Conservation (phyloP, 495 filamentous ascomycete genomes). For the Pyrenula massariospora region DNA sequence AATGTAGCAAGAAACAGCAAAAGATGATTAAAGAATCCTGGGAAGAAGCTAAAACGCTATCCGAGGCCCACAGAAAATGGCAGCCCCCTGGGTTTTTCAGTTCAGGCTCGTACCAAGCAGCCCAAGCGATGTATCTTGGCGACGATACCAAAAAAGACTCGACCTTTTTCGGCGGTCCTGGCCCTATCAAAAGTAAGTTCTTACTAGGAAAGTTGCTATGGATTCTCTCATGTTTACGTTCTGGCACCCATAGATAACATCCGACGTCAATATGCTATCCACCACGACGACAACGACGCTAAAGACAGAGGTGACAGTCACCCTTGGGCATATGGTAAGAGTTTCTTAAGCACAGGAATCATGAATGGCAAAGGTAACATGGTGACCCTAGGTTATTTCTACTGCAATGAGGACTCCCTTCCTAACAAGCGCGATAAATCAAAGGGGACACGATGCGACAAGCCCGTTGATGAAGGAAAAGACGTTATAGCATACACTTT, state of each 20-base stretch:
- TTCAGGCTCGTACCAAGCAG: background rate
- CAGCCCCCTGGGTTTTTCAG: background rate
- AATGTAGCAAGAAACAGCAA: background rate
- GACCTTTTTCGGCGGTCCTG: background rate
- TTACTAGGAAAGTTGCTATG: no score
- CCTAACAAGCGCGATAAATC: background rate
- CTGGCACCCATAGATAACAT: no score
- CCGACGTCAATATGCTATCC: background rate
- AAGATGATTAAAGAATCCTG: background rate
- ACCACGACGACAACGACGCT: background rate
- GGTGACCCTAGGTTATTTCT: no score
- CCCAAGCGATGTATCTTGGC: background rate
- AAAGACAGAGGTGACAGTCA: no score
- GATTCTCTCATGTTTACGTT: no score
- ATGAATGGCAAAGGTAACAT: no score
- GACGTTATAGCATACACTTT: background rate
- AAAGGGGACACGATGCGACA: background rate
- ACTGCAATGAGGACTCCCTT: background rate
- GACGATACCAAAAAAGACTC: background rate
- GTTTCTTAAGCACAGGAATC: no score
- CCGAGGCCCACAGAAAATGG: background rate
- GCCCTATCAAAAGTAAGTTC: background rate
- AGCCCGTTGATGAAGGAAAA: background rate
- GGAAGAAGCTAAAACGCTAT: background rate
- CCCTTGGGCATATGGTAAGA: background rate